Evolutionary conservation across 2,329 filamentous ascomycete species (phyloP).

Genomic region (Aureobasidium sp.): DNA sequence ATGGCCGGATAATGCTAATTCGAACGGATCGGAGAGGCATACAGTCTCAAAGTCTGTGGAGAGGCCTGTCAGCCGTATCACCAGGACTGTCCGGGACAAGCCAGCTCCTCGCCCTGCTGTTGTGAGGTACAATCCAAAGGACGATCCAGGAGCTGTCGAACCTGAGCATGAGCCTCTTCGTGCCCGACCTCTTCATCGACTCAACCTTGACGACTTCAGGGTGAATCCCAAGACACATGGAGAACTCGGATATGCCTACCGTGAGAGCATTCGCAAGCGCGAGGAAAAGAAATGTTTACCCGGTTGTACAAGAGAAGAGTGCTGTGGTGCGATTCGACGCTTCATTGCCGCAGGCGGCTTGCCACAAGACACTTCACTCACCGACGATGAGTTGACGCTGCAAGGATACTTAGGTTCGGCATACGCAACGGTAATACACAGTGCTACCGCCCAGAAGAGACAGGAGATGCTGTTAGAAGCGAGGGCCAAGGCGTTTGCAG

Average conservation of each 20-base stretch:
- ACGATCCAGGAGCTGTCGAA: conserved; percentile 20
- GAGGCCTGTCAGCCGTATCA: not conserved
- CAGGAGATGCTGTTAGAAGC: conserved; percentile 67
- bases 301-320: conserved; percentile 68
- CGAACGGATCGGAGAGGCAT: not conserved
- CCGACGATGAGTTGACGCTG: conserved; percentile 31
- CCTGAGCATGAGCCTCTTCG: conserved; percentile 47
- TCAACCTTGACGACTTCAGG: conserved; percentile 69
- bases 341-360: conserved; percentile 16
- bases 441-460: conserved; percentile 43
- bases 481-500: conserved; percentile 63
- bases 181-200: conserved; percentile 47
- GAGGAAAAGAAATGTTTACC: conserved; percentile 62
- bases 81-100: conserved; percentile 1
- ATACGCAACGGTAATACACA: conserved; percentile 19
- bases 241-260: conserved; percentile 62
- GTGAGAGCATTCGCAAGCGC: conserved; percentile 65
- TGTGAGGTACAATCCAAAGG: not conserved
- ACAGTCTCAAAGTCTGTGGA: not conserved
- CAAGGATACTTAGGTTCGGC: conserved; percentile 50
- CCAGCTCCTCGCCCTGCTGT: not conserved
- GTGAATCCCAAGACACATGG: conserved; percentile 68
- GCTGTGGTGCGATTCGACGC: conserved; percentile 54
- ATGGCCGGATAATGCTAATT: not conserved
- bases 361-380: conserved; percentile 14